Conservation (phyloP, 139 green algal genomes). For the Closterium sp. region DNA sequence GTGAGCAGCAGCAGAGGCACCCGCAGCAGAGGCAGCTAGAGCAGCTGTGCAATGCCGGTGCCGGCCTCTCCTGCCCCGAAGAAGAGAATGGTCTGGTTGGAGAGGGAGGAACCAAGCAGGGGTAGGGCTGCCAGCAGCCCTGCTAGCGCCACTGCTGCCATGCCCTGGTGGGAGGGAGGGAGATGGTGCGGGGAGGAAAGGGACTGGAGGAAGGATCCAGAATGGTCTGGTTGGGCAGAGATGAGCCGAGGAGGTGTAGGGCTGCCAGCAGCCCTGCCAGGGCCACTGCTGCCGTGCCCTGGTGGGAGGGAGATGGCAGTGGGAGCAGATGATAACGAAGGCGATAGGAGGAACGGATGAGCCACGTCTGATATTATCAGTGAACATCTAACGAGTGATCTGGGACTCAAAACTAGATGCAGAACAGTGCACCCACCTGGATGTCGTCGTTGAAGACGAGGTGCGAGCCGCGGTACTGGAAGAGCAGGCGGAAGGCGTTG, state of each 20-base stretch:
- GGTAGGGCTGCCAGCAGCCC: conserved; percentile 70
- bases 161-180: conserved; percentile 55
- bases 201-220: no score
- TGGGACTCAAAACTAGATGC: no score
- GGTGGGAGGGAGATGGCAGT: not conserved
- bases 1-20: no score
- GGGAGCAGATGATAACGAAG: no score
- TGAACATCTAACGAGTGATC: no score
- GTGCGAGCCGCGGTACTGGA: conserved; percentile 51
- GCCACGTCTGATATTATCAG: no score
- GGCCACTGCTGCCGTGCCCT: conserved; percentile 55
- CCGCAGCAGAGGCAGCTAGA: no score
- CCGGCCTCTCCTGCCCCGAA: conserved; percentile 24
- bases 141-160: conserved; percentile 75
- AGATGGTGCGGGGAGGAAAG: no score
- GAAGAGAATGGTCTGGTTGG: no score
- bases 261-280: conserved; percentile 73
- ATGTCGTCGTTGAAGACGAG: conserved; percentile 94
- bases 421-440: conserved; percentile 46
- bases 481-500: conserved; percentile 77
- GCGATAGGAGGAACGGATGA: no score
- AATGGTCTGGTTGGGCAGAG: not conserved
- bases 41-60: not conserved
- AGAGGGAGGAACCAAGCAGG: conserved; percentile 49
- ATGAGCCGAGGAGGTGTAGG: not conserved